These are phyloP conservation scores for Beauveria sp. DNA, from an alignment of 2,329 filamentous ascomycete species.

Conservation along the genomic window DNA sequence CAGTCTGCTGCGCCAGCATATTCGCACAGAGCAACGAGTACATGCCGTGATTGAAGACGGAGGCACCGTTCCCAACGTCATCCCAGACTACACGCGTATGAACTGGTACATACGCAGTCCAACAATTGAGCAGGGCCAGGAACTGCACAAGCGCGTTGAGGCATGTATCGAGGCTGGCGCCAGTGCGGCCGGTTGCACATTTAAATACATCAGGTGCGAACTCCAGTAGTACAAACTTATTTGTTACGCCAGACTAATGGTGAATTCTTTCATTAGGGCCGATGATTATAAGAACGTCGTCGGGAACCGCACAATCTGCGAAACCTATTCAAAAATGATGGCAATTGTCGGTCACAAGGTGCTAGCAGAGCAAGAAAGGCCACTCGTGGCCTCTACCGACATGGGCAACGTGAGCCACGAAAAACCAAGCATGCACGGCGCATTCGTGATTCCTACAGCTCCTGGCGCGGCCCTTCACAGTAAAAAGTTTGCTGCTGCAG, in stretches of 20 bases:
- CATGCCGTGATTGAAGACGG: constrained; percentile 30
- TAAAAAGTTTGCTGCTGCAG: constrained; percentile 32
- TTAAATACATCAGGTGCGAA: constrained; percentile 26
- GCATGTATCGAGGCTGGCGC: constrained; percentile 23
- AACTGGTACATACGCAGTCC: constrained; percentile 27
- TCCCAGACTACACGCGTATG: constrained; percentile 25
- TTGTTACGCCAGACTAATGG: too few relatives aligned
- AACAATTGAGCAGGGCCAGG: constrained; percentile 20
- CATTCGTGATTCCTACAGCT: constrained; percentile 31
- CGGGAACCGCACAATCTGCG: constrained; percentile 33
- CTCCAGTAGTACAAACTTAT: background rate
- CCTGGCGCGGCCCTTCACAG: constrained; percentile 26
- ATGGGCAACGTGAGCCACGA: constrained; percentile 39
- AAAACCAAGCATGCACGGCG: constrained; percentile 35
- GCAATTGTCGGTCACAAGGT: constrained; percentile 26
- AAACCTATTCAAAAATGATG: constrained; percentile 33
- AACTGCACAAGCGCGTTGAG: constrained; percentile 20
- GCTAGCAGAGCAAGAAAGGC: constrained; percentile 25
- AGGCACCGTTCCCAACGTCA: constrained; percentile 31
- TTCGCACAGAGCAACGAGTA: constrained; percentile 28
- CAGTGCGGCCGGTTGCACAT: constrained; percentile 23
- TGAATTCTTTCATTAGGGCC: background rate
- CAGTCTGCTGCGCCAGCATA: constrained; percentile 31
- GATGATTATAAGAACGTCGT: constrained; percentile 3
- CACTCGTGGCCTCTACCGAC: constrained; percentile 31